A percentile compares a stretch with the other conserved stretches of the same genome.
phyloP scores from a whole-genome alignment of 192 early-diverging fungal species.

The Lobosporangium transversale region DNA sequence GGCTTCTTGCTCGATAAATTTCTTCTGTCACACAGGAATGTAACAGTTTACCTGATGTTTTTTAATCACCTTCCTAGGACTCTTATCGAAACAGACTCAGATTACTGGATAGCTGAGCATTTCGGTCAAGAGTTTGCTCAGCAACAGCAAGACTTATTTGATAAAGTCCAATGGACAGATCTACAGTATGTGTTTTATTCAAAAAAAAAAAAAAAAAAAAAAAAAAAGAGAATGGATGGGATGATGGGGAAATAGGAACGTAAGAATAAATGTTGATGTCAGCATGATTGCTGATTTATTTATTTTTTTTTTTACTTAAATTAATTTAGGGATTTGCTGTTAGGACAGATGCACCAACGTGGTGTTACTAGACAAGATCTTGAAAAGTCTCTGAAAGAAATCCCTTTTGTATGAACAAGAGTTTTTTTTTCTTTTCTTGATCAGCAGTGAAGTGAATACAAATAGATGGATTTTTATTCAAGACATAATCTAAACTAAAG shows the following conservation, averaged over 20 bases:
- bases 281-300: background rate
- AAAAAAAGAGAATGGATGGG: too few species aligned
- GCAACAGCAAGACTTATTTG: constrained; percentile 24
- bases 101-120: constrained; percentile 57
- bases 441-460: too few species aligned
- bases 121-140: constrained; percentile 50
- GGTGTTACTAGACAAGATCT: constrained; percentile 18
- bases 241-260: too few species aligned
- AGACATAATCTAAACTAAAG: background rate
- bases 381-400: constrained; percentile 9
- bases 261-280: too few species aligned
- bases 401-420: constrained; percentile 20
- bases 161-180: constrained; percentile 68
- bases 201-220: background rate
- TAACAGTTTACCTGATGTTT: too few species aligned
- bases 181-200: constrained; percentile 56
- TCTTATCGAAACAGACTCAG: constrained; percentile 69
- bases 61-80: constrained; percentile 59
- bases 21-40: too few species aligned
- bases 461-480: too few species aligned
- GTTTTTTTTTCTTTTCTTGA: constrained; percentile 1
- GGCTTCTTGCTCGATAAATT: background rate
- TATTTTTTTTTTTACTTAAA: background rate
- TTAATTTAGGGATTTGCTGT: constrained; percentile 10
- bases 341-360: constrained; percentile 24